These are phyloP conservation scores for Evernia prunastri DNA, from an alignment of 495 filamentous ascomycete species.

Conservation along the genomic window DNA sequence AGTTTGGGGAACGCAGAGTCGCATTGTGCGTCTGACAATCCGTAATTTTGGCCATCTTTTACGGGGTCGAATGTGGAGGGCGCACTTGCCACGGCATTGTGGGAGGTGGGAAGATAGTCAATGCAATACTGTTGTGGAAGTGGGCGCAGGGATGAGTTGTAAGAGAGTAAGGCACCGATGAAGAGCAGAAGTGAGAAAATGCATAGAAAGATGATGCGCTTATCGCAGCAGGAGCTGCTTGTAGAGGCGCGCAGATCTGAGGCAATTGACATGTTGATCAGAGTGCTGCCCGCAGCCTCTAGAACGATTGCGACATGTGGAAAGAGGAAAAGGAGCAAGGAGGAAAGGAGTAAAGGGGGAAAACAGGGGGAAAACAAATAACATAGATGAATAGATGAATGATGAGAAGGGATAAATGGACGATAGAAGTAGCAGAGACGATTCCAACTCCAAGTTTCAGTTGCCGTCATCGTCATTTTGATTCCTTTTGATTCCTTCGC, in stretches of 20 bases:
- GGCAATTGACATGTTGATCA: too few species aligned
- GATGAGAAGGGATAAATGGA: too few species aligned
- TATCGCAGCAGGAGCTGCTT: neutral
- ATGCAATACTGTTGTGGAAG: neutral
- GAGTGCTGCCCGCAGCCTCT: too few species aligned
- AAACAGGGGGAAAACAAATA: too few species aligned
- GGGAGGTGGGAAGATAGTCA: neutral
- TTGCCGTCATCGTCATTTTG: too few species aligned
- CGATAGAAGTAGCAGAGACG: too few species aligned
- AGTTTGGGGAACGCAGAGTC: neutral
- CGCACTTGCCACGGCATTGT: neutral
- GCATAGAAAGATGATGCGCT: neutral
- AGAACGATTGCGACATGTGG: too few species aligned
- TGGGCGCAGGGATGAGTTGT: neutral
- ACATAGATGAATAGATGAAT: too few species aligned
- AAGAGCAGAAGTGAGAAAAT: neutral
- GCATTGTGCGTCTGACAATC: neutral
- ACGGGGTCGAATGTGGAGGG: neutral
- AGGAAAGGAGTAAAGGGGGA: too few species aligned
- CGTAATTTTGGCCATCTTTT: neutral
- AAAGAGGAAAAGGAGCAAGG: too few species aligned
- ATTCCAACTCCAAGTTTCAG: too few species aligned
- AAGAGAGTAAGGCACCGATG: neutral
- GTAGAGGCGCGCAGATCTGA: neutral
- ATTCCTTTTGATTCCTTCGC: too few species aligned